phyloP scores from a whole-genome alignment of 768 basidiomycete species.

The Rhizopogon salebrosus region DNA sequence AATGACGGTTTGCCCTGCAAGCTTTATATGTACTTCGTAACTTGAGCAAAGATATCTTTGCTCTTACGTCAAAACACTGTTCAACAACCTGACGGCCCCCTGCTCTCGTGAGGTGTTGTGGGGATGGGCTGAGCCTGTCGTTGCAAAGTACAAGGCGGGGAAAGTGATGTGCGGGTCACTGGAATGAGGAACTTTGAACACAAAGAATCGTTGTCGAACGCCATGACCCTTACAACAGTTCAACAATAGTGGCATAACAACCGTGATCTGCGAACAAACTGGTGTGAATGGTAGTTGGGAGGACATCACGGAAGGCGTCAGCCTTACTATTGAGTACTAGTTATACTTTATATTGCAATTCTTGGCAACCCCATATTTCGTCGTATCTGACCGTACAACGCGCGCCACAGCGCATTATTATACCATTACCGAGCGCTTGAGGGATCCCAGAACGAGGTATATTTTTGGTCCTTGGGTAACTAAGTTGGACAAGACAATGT shows the following conservation, averaged over 20 bases:
- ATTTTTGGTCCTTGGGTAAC: no score
- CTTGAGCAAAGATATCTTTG: neutral
- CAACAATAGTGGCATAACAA: neutral
- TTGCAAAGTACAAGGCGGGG: neutral
- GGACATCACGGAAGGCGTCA: neutral
- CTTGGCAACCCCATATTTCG: constrained; percentile 37
- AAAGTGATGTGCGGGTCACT: neutral
- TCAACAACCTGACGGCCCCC: no score
- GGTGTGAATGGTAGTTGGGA: neutral
- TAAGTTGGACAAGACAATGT: no score
- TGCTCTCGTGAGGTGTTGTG: neutral
- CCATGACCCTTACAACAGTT: neutral
- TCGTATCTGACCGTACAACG: no score
- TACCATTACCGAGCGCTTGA: no score
- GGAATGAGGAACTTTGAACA: neutral
- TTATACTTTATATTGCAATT: no score
- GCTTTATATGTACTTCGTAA: no score
- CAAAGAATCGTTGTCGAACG: neutral
- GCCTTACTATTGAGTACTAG: no score
- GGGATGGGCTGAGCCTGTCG: neutral
- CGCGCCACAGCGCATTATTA: no score
- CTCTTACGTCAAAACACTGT: neutral
- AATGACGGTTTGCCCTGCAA: neutral
- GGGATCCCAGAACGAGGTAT: no score
- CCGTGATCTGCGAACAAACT: neutral